phyloP scores from a whole-genome alignment of 2,329 filamentous ascomycete species.

The Trichoderma endophyticum region DNA sequence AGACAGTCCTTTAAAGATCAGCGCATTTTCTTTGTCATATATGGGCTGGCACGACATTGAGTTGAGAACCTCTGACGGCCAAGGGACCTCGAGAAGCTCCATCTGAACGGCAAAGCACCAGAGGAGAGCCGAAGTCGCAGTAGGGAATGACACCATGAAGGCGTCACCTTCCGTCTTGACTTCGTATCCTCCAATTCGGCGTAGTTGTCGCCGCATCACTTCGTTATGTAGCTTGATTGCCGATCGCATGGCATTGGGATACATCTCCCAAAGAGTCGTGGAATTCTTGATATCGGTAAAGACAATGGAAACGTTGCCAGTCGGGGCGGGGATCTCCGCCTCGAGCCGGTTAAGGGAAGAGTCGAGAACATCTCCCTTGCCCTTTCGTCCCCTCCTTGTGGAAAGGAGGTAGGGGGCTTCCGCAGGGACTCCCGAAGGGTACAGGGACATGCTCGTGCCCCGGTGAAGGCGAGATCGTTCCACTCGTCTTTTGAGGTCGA shows the following conservation, averaged over 20 bases:
- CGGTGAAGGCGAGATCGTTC: constrained; percentile 71
- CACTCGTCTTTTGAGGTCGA: constrained; percentile 78
- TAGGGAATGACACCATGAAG: constrained; percentile 98
- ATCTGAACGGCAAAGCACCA: constrained; percentile 97
- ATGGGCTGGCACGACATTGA: constrained; percentile 81
- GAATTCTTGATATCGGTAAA: constrained; percentile 99
- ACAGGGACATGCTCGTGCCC: constrained; percentile 81
- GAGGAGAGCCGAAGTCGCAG: constrained; percentile 86
- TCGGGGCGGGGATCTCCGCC: constrained; percentile 86
- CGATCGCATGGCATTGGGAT: constrained; percentile 90
- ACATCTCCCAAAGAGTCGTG: constrained; percentile 92
- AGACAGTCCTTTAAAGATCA: constrained; percentile 91
- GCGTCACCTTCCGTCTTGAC: constrained; percentile 99
- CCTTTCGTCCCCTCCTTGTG: constrained; percentile 62
- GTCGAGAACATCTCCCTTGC: constrained; percentile 67
- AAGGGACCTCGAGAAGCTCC: constrained; percentile 80
- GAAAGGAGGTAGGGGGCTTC: constrained; percentile 60
- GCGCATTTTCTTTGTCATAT: constrained; percentile 75
- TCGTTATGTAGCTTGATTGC: constrained; percentile 98
- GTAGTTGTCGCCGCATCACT: constrained; percentile 87
- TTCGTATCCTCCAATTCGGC: constrained; percentile 93
- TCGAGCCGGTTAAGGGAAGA: constrained; percentile 84
- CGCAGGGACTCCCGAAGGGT: constrained; percentile 69
- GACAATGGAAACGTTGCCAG: constrained; percentile 85
- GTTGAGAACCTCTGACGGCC: constrained; percentile 89